These are phyloP conservation scores for Debaryomyces maramus DNA, from an alignment of 805 yeast genomes.

Conservation along the genomic window DNA sequence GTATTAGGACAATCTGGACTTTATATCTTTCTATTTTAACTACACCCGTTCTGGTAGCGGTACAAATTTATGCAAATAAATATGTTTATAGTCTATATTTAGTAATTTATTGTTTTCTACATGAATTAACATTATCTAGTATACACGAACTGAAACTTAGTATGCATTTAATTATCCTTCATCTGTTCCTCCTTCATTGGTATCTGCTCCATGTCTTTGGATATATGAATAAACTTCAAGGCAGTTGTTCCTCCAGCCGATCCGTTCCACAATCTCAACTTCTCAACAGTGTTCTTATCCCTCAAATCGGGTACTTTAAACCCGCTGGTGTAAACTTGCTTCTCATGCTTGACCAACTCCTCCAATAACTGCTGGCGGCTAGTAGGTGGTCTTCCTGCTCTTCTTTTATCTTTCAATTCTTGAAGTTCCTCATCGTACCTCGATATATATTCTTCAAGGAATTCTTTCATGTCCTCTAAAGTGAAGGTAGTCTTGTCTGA, in stretches of 20 bases:
- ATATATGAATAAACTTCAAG: constrained; percentile 49
- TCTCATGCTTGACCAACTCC: constrained; percentile 60
- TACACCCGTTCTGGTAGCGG: too few species aligned
- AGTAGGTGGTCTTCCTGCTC: constrained; percentile 86
- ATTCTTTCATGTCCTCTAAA: constrained; percentile 56
- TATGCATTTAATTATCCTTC: background rate
- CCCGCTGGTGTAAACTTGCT: constrained; percentile 66
- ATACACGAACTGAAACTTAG: background rate
- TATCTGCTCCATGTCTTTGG: constrained; percentile 26
- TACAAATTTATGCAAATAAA: too few species aligned
- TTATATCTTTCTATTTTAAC: too few species aligned
- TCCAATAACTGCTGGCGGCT: constrained; percentile 68
- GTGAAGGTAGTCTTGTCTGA: constrained; percentile 38
- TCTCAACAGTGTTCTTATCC: constrained; percentile 55
- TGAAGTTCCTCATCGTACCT: constrained; percentile 78
- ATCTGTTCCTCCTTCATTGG: constrained; percentile 19
- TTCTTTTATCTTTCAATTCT: constrained; percentile 58
- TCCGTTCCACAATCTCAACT: constrained; percentile 76
- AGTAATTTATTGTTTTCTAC: too few species aligned
- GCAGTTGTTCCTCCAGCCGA: constrained; percentile 73
- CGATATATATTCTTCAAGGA: constrained; percentile 60
- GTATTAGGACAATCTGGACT: too few species aligned
- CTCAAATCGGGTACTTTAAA: constrained; percentile 69
- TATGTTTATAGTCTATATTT: too few species aligned
- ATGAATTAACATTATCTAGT: too few species aligned